Conservation (phyloP, 164 flowering plant genomes). For the Vitis cinerea region DNA sequence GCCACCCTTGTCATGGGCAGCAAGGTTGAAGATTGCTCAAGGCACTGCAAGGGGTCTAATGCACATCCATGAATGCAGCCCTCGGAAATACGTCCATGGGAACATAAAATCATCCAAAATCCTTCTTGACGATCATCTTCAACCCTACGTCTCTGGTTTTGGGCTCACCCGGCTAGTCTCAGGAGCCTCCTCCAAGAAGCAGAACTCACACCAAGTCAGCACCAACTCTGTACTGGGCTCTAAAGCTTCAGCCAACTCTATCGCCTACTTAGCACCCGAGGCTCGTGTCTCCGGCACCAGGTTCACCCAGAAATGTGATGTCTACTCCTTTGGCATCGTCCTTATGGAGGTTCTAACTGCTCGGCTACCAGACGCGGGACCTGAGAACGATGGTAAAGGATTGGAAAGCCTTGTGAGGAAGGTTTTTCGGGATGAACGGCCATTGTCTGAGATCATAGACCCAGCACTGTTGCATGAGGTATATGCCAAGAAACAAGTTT, state of each 20-base stretch:
- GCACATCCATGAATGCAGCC: slow-evolving; percentile 82
- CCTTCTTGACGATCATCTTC: slow-evolving; percentile 77
- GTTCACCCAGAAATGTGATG: slow-evolving; percentile 79
- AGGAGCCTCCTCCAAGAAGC: slow-evolving; percentile 36
- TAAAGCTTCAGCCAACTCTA: slow-evolving; percentile 26
- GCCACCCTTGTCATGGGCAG: slow-evolving; percentile 73
- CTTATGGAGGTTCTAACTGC: slow-evolving; percentile 88
- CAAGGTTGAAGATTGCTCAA: slow-evolving; percentile 75
- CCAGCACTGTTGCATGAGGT: slow-evolving; percentile 67
- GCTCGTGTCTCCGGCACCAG: slow-evolving; percentile 45
- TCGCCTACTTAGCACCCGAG: slow-evolving; percentile 74
- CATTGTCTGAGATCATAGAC: slow-evolving; percentile 80
- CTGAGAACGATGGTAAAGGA: slow-evolving; percentile 51
- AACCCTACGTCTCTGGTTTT: slow-evolving; percentile 76
- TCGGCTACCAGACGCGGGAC: slow-evolving; percentile 45
- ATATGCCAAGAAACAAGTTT: slow-evolving; percentile 76
- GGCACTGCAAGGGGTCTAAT: slow-evolving; percentile 79
- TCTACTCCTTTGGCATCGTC: slow-evolving; percentile 83
- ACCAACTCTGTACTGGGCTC: slow-evolving; percentile 26
- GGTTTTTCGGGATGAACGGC: slow-evolving; percentile 65
- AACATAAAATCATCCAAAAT: slow-evolving; percentile 85
- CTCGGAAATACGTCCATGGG: slow-evolving; percentile 79
- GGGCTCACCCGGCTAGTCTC: slow-evolving; percentile 73
- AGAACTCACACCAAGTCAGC: slow-evolving; percentile 26
- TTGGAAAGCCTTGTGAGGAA: slow-evolving; percentile 72